These are phyloP conservation scores for Pseudogymnoascus pannorum DNA, from an alignment of 2,329 filamentous ascomycete genomes.

Conservation along the genomic window DNA sequence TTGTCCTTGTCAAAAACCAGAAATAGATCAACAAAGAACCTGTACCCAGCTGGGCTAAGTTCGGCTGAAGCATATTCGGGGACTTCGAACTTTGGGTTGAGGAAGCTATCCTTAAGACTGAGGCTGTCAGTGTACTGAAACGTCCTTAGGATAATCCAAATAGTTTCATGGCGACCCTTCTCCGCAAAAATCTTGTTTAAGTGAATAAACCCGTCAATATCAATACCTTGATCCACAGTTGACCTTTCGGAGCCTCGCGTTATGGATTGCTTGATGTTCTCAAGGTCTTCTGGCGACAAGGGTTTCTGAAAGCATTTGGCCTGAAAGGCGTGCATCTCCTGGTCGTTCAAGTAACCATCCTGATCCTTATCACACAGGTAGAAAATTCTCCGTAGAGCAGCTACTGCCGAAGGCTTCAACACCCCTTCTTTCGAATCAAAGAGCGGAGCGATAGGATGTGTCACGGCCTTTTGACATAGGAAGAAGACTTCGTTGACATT, in stretches of 20 bases:
- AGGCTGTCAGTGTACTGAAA: constrained; percentile 96
- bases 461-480: constrained; percentile 95
- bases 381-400: constrained; percentile 83
- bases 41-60: constrained; percentile 86
- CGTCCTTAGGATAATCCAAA: constrained; percentile 92
- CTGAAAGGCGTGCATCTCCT: constrained; percentile 88
- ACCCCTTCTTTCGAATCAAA: constrained; percentile 91
- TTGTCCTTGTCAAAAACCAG: constrained; percentile 95
- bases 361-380: constrained; percentile 96
- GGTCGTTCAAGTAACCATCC: constrained; percentile 83
- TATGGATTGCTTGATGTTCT: constrained; percentile 86
- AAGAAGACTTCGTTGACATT: constrained; percentile 98
- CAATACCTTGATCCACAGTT: constrained; percentile 64
- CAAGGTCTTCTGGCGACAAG: constrained; percentile 70
- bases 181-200: constrained; percentile 95
- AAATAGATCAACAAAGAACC: constrained; percentile 96
- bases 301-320: constrained; percentile 86
- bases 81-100: constrained; percentile 91
- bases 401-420: constrained; percentile 82
- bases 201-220: constrained; percentile 75
- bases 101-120: constrained; percentile 81
- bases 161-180: constrained; percentile 94
- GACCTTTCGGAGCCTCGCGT: constrained; percentile 58
- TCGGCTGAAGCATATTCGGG: constrained; percentile 88
- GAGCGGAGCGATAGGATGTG: constrained; percentile 89